These are phyloP conservation scores for Torulaspora indica DNA, from an alignment of 805 yeast genomes.

Conservation along the genomic window DNA sequence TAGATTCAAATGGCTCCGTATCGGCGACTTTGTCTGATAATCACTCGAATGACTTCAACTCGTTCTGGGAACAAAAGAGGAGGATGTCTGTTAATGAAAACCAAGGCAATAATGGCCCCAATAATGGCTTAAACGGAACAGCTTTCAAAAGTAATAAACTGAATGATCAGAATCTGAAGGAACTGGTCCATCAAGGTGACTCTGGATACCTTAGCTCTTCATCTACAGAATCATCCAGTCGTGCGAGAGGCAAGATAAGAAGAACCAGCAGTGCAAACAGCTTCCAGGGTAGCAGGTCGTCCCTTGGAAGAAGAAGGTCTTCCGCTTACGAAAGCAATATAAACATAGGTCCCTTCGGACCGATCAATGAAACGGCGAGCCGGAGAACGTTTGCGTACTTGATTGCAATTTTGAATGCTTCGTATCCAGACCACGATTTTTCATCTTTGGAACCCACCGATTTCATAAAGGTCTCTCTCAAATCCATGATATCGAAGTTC, in stretches of 20 bases:
- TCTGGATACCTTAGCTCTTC: conserved; percentile 32
- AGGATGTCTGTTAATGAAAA: conserved; percentile 38
- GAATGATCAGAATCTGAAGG: conserved; percentile 36
- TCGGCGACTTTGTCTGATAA: conserved; percentile 11
- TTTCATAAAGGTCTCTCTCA: conserved; percentile 50
- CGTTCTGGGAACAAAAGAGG: conserved; percentile 42
- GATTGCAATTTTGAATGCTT: conserved; percentile 83
- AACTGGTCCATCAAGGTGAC: conserved; percentile 28
- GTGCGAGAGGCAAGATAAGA: conserved; percentile 15
- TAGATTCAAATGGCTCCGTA: conserved; percentile 17
- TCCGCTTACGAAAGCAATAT: conserved; percentile 28
- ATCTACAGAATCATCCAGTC: conserved; percentile 26
- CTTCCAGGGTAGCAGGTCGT: conserved; percentile 15
- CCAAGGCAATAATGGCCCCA: conserved; percentile 7
- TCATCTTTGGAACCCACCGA: conserved; percentile 76
- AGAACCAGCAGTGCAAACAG: conserved; percentile 30
- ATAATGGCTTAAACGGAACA: conserved; percentile 8
- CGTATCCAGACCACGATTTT: conserved; percentile 95
- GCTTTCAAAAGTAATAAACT: conserved; percentile 28
- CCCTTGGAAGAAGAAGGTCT: conserved; percentile 26
- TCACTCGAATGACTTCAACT: conserved; percentile 24
- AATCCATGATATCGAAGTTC: conserved; percentile 57
- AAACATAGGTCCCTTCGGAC: conserved; percentile 76
- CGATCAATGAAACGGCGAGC: conserved; percentile 77
- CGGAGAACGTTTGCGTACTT: conserved; percentile 86